Evolutionary conservation across 805 yeast species (phyloP), one percentile per base, ranked within the genome.

Genomic region (Wickerhamomyces canadensis): DNA sequence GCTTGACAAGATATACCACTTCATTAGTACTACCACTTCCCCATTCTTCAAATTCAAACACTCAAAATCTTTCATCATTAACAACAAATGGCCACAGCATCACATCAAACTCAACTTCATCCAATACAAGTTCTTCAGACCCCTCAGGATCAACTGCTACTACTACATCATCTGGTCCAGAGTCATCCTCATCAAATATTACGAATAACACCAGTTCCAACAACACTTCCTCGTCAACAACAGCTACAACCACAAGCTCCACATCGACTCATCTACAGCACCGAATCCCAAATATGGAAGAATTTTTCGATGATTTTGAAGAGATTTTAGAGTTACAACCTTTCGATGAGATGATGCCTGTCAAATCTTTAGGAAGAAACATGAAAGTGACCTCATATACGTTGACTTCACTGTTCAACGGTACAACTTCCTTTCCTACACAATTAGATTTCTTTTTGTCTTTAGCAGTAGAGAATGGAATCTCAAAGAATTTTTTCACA

Each of bases 281-380:
- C 24, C 33, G 16, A 13, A 45, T 50, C 4, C 58, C 55, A 11
- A 33, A 35, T 0, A 39, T 53, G 27, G 51, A 45, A 4, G 54
- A 53, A 23, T 49, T 52, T 31, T 47, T 51, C 14, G 24, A 31
- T 12, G 58, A 53, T 37, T 51, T 48, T 31, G 57, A 52, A 33
- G 52, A 52, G 2, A 13, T 25, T 13, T 38, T 38, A 15, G 41
- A 46, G 19, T 10, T 49, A 4, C 46, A 53, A n/a, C 39, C 38
- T 15, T 16, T 46, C 3, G 24, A 42, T 12, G 45, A 45, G 16
- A 38, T 15, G 19, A 4, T 52, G 12, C 37, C 28, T 4, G 31
- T 52, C n/a, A 33, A 38, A 15, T 44, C 55, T 12, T 41, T 39
- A 5, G 54, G 51, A 1, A 13, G 51, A 0, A n/a, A 42, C 0